Evolutionary conservation across 129 eudicot genomes (phyloP).

Genomic region (Arctium minus): DNA sequence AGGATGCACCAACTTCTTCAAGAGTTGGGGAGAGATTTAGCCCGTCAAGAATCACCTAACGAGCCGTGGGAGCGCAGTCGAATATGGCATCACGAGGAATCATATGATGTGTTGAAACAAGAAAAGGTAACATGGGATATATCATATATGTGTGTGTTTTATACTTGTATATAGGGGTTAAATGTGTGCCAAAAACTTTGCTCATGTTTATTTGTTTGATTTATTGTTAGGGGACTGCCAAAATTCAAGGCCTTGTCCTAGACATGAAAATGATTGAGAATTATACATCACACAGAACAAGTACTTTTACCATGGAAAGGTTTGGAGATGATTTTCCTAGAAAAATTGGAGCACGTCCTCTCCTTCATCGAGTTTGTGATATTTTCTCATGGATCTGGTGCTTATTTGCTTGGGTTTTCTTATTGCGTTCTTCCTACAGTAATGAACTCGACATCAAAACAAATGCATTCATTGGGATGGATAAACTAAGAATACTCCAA

Average conservation of each 20-base stretch:
- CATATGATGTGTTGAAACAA: neutral
- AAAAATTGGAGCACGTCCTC: neutral
- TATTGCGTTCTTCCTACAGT: neutral
- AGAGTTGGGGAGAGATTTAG: neutral
- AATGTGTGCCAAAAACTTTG: neutral
- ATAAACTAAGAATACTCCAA: conserved; percentile 13
- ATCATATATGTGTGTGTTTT: too few relatives aligned
- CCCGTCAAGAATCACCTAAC: conserved; percentile 20
- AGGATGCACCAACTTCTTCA: conserved; percentile 13
- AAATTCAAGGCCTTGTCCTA: neutral
- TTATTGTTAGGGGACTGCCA: neutral
- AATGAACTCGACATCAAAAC: neutral
- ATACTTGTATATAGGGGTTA: neutral
- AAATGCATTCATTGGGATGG: conserved; percentile 14
- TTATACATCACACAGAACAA: neutral
- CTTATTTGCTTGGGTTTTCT: neutral
- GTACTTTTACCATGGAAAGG: neutral
- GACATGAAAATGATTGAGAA: neutral
- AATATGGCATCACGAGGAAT: neutral
- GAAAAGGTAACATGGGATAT: neutral
- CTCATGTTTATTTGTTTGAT: neutral
- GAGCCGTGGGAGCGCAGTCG: conserved; percentile 19
- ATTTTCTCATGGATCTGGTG: neutral
- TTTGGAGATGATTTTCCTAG: neutral
- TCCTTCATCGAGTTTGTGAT: neutral